These are phyloP conservation scores for Apiospora pterosperma DNA, from an alignment of 2,329 filamentous ascomycete species.

Conservation along the genomic window DNA sequence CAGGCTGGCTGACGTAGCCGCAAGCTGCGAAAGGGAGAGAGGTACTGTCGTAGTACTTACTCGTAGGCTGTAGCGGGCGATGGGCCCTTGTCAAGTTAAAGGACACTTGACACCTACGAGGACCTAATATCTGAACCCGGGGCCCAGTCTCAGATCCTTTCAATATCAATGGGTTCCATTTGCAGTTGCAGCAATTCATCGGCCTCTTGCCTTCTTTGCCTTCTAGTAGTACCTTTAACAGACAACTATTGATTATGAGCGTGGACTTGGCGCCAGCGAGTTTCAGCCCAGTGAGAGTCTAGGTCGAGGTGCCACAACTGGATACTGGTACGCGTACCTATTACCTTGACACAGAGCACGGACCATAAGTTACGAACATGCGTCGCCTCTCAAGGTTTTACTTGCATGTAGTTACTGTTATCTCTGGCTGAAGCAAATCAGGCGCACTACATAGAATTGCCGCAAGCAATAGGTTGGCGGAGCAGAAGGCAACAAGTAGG, in stretches of 20 bases:
- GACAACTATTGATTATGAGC: background rate
- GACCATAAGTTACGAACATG: background rate
- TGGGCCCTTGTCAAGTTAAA: background rate
- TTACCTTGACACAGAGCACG: background rate
- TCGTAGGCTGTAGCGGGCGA: background rate
- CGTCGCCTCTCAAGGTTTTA: background rate
- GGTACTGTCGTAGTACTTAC: no score
- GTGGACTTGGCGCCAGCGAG: conserved; percentile 1
- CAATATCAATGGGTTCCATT: background rate
- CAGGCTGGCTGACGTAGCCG: background rate
- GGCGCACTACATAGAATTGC: background rate
- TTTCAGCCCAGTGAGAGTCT: conserved; percentile 6
- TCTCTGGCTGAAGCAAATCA: background rate
- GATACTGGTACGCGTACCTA: background rate
- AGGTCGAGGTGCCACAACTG: background rate
- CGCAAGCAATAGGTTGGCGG: background rate
- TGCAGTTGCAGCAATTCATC: background rate
- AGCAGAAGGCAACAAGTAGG: background rate
- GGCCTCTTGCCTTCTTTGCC: background rate
- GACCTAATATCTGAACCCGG: background rate
- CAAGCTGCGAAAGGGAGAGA: background rate
- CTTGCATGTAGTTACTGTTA: background rate
- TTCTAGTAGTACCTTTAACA: no score
- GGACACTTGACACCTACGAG: background rate
- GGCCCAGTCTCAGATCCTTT: background rate